A percentile compares a stretch with the other conserved stretches of the same genome.
These are phyloP conservation scores for Agarophyton chilense DNA, from an alignment of 23 red algal species.

Conservation along the genomic window DNA sequence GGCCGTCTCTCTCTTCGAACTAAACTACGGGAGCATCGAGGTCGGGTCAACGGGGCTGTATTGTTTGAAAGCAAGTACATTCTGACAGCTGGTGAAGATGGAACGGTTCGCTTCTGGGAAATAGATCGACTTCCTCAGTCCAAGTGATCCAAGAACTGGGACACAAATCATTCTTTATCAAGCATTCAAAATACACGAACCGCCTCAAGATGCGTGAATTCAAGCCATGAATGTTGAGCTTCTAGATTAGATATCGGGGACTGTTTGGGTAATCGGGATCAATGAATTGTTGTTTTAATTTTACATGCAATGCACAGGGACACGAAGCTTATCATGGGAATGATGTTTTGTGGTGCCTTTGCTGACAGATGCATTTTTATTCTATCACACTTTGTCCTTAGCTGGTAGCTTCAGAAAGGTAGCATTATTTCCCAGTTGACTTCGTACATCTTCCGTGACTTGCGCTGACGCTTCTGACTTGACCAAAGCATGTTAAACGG, in stretches of 20 bases:
- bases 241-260: too few relatives aligned
- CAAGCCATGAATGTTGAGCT: not conserved
- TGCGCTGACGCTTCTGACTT: too few relatives aligned
- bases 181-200: too few relatives aligned
- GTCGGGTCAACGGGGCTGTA: not conserved
- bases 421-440: too few relatives aligned
- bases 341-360: not conserved
- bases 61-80: not conserved
- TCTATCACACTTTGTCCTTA: not conserved
- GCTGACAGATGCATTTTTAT: not conserved
- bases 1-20: not conserved
- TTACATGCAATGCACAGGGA: not conserved
- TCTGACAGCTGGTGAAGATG: conserved; percentile 28
- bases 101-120: conserved; percentile 25
- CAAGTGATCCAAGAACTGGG: not conserved
- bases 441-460: too few relatives aligned
- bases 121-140: not conserved
- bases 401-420: too few relatives aligned
- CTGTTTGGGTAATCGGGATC: not conserved
- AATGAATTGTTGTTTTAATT: not conserved
- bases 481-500: too few relatives aligned
- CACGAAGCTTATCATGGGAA: not conserved
- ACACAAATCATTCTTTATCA: not conserved
- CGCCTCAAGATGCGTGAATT: not conserved
- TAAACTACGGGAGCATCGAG: conserved; percentile 9